Base-by-base conservation (phyloP, 768 basidiomycete species). In the Lactifluus subvellereus region DNA sequence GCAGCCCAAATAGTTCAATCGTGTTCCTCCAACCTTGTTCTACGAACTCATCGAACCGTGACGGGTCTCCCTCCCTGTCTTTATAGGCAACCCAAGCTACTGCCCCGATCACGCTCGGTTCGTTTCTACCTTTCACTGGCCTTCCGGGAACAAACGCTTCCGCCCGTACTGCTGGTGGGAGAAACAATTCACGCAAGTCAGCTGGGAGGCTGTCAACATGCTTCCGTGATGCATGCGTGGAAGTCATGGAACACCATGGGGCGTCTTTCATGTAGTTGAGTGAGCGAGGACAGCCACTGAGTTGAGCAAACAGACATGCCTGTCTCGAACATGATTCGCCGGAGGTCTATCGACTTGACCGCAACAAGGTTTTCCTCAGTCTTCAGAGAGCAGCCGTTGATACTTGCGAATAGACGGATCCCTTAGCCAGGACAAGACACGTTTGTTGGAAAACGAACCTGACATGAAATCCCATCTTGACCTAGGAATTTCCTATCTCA, bases 301-400 rank as follows among this genome's bases (percentile, higher is more conserved):
- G 7, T 10, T 13, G 30, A 16, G 30, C 13, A 22, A 50, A 3
- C 18, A 40, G 48, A 61, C 72, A 54, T 40, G 84, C 91, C 90
- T 42, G 89, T 91, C 71, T 94, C 91, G 7, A 94, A 75, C 73
- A 92, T 75, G 51, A 94, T 70, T 64, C 74, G 76, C 32, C 85
- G 82, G 6, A 81, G 77, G 10, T 78, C 83, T n/a, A 93, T 82
- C 4, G 76, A 69, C 66, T 80, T 80, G 9, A 81, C 76, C 6
- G 80, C 77, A 6, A 77, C 74, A 0, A 92, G 73, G 69, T 88
- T 89, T 56, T 83, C 82, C 43, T 79, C 77, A 0, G 86, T 89
- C 73, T 91, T 92, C 60, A 94, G 73, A 1, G 84, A 85, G 69
- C 91, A 92, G 2, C 89, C 89, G 64, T 91, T 91, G 59, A 89